A percentile compares a stretch with the other conserved stretches of the same genome.
Evolutionary conservation across 306 rosid species (phyloP).

Genomic region (Cicer arietinum): DNA sequence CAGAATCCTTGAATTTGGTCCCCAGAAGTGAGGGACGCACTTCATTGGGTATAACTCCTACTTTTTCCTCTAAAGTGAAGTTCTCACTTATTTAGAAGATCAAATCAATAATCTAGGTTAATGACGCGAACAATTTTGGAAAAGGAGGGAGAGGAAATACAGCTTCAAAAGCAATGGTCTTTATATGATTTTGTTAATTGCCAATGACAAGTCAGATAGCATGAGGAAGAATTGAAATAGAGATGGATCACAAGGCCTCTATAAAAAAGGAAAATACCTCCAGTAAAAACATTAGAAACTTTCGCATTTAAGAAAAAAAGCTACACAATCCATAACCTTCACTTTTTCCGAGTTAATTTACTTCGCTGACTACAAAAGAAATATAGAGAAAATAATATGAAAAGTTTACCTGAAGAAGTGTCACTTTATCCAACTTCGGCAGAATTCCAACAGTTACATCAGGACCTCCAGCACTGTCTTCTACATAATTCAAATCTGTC

Average conservation of each 20-base stretch:
- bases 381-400: constrained; percentile 26
- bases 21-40: background rate
- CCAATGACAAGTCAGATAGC: constrained; percentile 8
- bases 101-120: constrained; percentile 6
- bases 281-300: background rate
- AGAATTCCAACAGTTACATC: constrained; percentile 89
- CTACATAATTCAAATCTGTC: constrained; percentile 86
- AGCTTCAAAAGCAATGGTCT: background rate
- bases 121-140: background rate
- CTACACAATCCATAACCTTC: background rate
- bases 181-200: background rate
- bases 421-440: constrained; percentile 84
- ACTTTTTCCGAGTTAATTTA: background rate
- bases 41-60: background rate
- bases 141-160: background rate
- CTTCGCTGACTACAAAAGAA: constrained; percentile 23
- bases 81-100: background rate
- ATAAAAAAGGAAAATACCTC: constrained; percentile 2
- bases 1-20: background rate
- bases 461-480: constrained; percentile 98
- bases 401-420: constrained; percentile 78
- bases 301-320: background rate
- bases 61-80: background rate
- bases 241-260: background rate
- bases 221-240: background rate